Percentiles rank a stretch among this genome's conserved stretches.
Evolutionary conservation across 805 yeast genomes (phyloP).

Genomic region (Candida easanensis): DNA sequence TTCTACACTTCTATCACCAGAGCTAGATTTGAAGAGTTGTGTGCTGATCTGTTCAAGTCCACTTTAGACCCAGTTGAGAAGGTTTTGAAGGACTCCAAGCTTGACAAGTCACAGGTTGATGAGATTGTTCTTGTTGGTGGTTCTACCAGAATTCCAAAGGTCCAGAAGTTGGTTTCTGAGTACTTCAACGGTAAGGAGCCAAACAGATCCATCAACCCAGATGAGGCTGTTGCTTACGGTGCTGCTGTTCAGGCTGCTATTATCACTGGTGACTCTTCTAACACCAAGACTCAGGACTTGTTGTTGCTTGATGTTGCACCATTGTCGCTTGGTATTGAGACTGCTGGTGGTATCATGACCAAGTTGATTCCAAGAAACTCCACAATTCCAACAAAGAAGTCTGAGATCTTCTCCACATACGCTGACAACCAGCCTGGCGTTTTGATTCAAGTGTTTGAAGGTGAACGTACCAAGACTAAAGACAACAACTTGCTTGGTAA

Average conservation of each 20-base stretch:
- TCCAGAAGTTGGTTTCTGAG: constrained; percentile 94
- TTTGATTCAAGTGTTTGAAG: constrained; percentile 74
- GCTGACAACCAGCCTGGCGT: constrained; percentile 85
- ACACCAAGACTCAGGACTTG: constrained; percentile 87
- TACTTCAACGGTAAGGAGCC: constrained; percentile 98
- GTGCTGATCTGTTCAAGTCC: constrained; percentile 94
- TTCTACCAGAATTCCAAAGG: constrained; percentile 98
- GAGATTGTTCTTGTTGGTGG: constrained; percentile 98
- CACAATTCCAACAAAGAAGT: constrained; percentile 70
- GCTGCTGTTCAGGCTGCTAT: constrained; percentile 99
- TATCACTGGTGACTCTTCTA: constrained; percentile 92
- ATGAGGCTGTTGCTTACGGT: constrained; percentile 99
- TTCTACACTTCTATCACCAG: constrained; percentile 97
- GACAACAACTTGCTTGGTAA: constrained; percentile 2
- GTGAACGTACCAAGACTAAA: constrained; percentile 40
- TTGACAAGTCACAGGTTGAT: constrained; percentile 86
- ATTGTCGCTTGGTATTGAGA: constrained; percentile 75
- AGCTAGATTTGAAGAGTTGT: constrained; percentile 98
- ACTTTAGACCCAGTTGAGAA: constrained; percentile 72
- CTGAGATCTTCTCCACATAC: constrained; percentile 76
- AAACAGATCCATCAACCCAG: constrained; percentile 96
- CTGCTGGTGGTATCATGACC: constrained; percentile 78
- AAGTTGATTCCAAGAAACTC: constrained; percentile 75
- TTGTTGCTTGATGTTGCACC: constrained; percentile 80
- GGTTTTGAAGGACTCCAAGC: constrained; percentile 89